phyloP scores from a whole-genome alignment of 768 basidiomycete genomes.

The Russula sp. region DNA sequence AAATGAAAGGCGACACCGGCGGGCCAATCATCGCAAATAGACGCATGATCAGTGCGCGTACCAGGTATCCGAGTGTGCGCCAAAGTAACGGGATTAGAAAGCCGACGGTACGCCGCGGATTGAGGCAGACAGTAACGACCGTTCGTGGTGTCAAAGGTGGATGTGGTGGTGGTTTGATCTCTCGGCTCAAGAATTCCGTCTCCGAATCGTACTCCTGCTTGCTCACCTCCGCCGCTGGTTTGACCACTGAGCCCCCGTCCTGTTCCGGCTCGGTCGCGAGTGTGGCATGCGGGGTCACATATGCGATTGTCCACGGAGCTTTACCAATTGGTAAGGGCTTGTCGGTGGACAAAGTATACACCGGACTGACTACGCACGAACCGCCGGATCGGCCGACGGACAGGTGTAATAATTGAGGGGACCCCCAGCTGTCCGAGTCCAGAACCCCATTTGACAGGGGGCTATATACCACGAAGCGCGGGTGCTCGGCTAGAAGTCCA shows the following conservation, averaged over 20 bases:
- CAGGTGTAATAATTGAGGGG: slow-evolving; percentile 25
- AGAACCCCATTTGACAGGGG: slow-evolving; percentile 3
- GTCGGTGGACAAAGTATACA: slow-evolving; percentile 22
- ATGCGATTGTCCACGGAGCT: slow-evolving; percentile 28
- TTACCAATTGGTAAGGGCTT: slow-evolving; percentile 15
- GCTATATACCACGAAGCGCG: slow-evolving; percentile 1
- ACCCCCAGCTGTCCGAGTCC: slow-evolving; percentile 5
- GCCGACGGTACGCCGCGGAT: slow-evolving; percentile 11
- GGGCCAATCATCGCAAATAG: slow-evolving; percentile 8
- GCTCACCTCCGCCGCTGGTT: neutral
- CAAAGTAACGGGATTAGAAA: slow-evolving; percentile 18
- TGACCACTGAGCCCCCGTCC: neutral
- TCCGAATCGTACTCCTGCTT: slow-evolving; percentile 14
- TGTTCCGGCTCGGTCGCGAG: slow-evolving; percentile 17
- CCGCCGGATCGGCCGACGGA: slow-evolving; percentile 26
- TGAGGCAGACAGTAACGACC: neutral
- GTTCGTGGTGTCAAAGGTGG: neutral
- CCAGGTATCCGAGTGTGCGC: slow-evolving; percentile 11
- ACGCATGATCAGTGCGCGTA: slow-evolving; percentile 18
- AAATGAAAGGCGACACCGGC: neutral
- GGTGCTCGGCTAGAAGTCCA: slow-evolving; percentile 4
- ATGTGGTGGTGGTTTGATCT: slow-evolving; percentile 7
- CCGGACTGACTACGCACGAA: slow-evolving; percentile 28
- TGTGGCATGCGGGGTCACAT: slow-evolving; percentile 29
- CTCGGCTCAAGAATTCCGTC: slow-evolving; percentile 10